Conservation (phyloP, 352 stramenopile genomes). For the Phytophthora podocarpi region DNA sequence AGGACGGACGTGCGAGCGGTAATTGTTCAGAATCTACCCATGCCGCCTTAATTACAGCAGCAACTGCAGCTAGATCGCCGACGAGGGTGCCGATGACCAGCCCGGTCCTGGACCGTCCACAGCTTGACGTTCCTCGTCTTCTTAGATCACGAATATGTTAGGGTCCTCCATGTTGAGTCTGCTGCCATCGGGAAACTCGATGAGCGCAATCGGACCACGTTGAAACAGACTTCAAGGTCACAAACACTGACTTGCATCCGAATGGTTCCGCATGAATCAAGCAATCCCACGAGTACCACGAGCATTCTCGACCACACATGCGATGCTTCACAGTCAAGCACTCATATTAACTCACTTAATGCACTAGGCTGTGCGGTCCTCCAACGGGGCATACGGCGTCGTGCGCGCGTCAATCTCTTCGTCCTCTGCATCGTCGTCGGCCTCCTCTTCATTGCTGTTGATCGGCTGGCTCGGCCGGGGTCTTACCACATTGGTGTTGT, state of each 20-base stretch:
- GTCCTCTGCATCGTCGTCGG: constrained; percentile 19
- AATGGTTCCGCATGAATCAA: too few relatives aligned
- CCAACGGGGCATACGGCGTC: constrained; percentile 26
- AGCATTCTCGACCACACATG: constrained; percentile 14
- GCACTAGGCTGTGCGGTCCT: constrained; percentile 18
- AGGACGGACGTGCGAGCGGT: too few relatives aligned
- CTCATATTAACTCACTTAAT: constrained; percentile 31
- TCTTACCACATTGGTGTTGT: constrained; percentile 33
- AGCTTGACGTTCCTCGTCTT: too few relatives aligned
- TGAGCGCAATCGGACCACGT: constrained; percentile 13
- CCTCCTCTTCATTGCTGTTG: constrained; percentile 1
- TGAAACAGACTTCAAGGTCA: constrained; percentile 22
- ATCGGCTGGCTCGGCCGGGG: constrained; percentile 13
- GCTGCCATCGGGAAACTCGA: not conserved
- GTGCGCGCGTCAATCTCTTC: constrained; percentile 15
- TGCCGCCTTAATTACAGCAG: too few relatives aligned
- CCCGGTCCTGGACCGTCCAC: too few relatives aligned
- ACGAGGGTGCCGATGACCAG: too few relatives aligned
- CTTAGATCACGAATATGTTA: constrained; percentile 3
- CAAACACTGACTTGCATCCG: constrained; percentile 2
- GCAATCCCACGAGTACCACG: too few relatives aligned
- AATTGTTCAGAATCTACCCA: too few relatives aligned
- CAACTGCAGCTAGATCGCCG: too few relatives aligned
- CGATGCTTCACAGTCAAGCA: constrained; percentile 6
- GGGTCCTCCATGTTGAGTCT: not conserved